Conservation (phyloP, 106 monocot genomes). For the Narthecium ossifragum region DNA sequence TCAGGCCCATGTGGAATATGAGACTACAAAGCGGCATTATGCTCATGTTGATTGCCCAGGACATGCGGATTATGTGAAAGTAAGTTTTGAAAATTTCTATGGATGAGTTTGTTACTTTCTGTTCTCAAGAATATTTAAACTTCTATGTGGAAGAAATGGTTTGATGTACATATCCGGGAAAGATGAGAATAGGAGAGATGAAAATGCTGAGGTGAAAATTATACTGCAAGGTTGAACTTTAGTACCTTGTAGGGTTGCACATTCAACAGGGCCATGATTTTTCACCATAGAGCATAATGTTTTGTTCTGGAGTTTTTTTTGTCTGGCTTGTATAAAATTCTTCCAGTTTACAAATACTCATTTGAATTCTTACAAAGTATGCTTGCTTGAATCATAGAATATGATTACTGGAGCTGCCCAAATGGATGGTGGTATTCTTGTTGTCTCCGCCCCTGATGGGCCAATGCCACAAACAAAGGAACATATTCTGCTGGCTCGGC, state of each 20-base stretch:
- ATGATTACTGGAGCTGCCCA: slow-evolving; percentile 99
- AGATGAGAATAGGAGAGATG: too few species aligned
- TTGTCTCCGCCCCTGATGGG: slow-evolving; percentile 95
- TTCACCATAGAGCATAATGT: too few species aligned
- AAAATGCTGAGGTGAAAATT: too few species aligned
- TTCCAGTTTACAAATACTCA: background rate
- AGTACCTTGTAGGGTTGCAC: too few species aligned
- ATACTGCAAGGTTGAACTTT: too few species aligned
- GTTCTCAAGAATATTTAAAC: too few species aligned
- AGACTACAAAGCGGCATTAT: slow-evolving; percentile 85
- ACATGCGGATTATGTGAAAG: slow-evolving; percentile 98
- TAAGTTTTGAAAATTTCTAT: slow-evolving; percentile 17
- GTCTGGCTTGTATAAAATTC: background rate
- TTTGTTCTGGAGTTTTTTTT: too few species aligned
- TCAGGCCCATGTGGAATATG: slow-evolving; percentile 98
- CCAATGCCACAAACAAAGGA: slow-evolving; percentile 99
- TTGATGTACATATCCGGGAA: too few species aligned
- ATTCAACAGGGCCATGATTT: too few species aligned
- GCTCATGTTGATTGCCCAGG: slow-evolving; percentile 98
- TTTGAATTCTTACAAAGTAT: background rate
- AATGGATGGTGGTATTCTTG: slow-evolving; percentile 99
- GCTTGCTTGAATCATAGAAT: slow-evolving; percentile 44
- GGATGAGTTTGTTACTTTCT: too few species aligned
- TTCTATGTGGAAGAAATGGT: too few species aligned
- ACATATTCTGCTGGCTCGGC: slow-evolving; percentile 93